phyloP scores from a whole-genome alignment of 768 basidiomycete genomes.

The Pisolithus albus region DNA sequence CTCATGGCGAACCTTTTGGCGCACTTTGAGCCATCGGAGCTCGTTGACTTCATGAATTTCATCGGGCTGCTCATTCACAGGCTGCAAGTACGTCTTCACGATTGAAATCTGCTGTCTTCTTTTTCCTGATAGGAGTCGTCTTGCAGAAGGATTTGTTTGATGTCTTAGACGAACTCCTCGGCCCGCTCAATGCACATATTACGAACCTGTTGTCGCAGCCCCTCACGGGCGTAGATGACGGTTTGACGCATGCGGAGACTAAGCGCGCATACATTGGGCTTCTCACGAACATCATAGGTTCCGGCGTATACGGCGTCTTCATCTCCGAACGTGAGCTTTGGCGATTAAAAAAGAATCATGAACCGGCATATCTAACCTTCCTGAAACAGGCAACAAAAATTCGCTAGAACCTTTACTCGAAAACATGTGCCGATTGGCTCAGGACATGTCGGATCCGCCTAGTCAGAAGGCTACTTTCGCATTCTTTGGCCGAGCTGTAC shows the following conservation, averaged over 20 bases:
- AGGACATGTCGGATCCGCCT: slow-evolving; percentile 66
- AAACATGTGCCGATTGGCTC: slow-evolving; percentile 63
- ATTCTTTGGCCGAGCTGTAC: slow-evolving; percentile 67
- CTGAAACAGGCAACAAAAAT: slow-evolving; percentile 49
- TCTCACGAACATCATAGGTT: slow-evolving; percentile 71
- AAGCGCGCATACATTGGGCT: slow-evolving; percentile 85
- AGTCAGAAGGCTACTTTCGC: slow-evolving; percentile 76
- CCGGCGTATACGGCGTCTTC: slow-evolving; percentile 79
- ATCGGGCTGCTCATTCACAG: slow-evolving; percentile 87
- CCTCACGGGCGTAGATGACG: slow-evolving; percentile 81
- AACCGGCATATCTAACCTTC: neutral
- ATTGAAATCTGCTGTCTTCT: neutral
- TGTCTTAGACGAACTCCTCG: slow-evolving; percentile 85
- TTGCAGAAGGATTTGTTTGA: slow-evolving; percentile 73
- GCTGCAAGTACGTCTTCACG: slow-evolving; percentile 55
- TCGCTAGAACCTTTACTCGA: slow-evolving; percentile 69
- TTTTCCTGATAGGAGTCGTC: neutral
- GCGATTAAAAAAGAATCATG: slow-evolving; percentile 1
- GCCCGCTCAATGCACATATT: slow-evolving; percentile 81
- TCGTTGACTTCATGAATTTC: slow-evolving; percentile 95
- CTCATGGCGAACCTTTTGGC: slow-evolving; percentile 87
- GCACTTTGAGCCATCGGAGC: slow-evolving; percentile 86
- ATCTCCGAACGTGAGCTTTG: slow-evolving; percentile 67
- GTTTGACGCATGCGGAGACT: slow-evolving; percentile 67
- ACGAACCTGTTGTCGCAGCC: slow-evolving; percentile 74